Conservation (phyloP, 2,329 filamentous ascomycete species). For the Colletotrichum melonis region DNA sequence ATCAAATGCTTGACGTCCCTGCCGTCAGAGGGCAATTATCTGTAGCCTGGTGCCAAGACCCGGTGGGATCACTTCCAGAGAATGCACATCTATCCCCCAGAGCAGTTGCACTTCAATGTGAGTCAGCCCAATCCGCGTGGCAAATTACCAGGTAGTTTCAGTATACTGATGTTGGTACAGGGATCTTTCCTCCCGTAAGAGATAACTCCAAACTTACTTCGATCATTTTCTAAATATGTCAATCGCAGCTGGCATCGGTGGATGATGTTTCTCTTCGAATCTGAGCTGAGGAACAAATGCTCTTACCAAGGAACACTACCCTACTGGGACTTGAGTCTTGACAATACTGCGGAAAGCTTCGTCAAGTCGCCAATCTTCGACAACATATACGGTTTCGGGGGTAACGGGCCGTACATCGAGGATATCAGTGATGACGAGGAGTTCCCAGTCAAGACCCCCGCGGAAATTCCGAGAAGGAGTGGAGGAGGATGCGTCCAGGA, state of each 20-base stretch:
- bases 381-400: conserved; percentile 25
- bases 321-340: conserved; percentile 38
- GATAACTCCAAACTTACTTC: neutral
- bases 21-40: conserved; percentile 1
- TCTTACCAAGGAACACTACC: conserved; percentile 40
- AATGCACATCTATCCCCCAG: conserved; percentile 40
- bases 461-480: neutral
- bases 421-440: neutral
- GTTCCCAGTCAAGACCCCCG: neutral
- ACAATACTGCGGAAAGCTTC: conserved; percentile 22
- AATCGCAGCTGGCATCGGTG: conserved; percentile 10
- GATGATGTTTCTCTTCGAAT: conserved; percentile 39
- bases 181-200: neutral
- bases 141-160: neutral
- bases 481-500: neutral
- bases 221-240: neutral
- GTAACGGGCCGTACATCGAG: conserved; percentile 27
- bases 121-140: neutral
- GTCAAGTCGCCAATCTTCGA: conserved; percentile 36
- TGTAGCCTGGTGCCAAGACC: conserved; percentile 36
- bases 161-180: neutral
- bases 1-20: conserved; percentile 27
- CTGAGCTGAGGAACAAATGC: conserved; percentile 38
- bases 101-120: conserved; percentile 37
- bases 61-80: conserved; percentile 42